Conservation (phyloP, 345 rosid genomes). For the Gossypium stocksii region DNA sequence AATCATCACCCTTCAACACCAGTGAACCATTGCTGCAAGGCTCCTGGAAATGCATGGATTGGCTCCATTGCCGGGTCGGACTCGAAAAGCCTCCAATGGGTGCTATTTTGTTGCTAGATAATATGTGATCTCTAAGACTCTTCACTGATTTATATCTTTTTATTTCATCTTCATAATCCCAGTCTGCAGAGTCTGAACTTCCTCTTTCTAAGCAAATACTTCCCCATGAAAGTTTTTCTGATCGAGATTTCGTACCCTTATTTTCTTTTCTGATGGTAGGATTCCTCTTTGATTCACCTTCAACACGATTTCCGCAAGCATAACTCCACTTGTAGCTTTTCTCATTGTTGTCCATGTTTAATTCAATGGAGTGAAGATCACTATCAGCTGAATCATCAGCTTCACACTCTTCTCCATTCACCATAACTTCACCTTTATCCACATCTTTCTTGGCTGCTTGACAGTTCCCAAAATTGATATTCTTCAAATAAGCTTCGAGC, state of each 20-base stretch:
- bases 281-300: slow-evolving; percentile 29
- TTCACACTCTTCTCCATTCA: slow-evolving; percentile 31
- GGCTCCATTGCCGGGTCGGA: slow-evolving; percentile 32
- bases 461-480: slow-evolving; percentile 23
- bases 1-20: slow-evolving; percentile 9
- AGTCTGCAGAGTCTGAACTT: slow-evolving; percentile 24
- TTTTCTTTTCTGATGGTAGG: slow-evolving; percentile 35
- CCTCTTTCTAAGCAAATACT: slow-evolving; percentile 42
- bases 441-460: slow-evolving; percentile 18
- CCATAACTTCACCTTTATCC: slow-evolving; percentile 19
- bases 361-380: slow-evolving; percentile 87
- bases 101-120: slow-evolving; percentile 33
- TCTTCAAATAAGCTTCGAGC: slow-evolving; percentile 49
- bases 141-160: slow-evolving; percentile 42
- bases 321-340: slow-evolving; percentile 81
- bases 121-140: slow-evolving; percentile 53
- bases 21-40: slow-evolving; percentile 16
- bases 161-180: slow-evolving; percentile 36
- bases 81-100: slow-evolving; percentile 27
- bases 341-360: slow-evolving; percentile 68
- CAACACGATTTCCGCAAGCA: slow-evolving; percentile 36
- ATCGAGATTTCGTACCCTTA: slow-evolving; percentile 42
- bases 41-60: slow-evolving; percentile 28
- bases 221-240: slow-evolving; percentile 62
- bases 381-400: slow-evolving; percentile 70